Conservation (phyloP, 2,329 filamentous ascomycete species). For the Trichoderma simmonsii region DNA sequence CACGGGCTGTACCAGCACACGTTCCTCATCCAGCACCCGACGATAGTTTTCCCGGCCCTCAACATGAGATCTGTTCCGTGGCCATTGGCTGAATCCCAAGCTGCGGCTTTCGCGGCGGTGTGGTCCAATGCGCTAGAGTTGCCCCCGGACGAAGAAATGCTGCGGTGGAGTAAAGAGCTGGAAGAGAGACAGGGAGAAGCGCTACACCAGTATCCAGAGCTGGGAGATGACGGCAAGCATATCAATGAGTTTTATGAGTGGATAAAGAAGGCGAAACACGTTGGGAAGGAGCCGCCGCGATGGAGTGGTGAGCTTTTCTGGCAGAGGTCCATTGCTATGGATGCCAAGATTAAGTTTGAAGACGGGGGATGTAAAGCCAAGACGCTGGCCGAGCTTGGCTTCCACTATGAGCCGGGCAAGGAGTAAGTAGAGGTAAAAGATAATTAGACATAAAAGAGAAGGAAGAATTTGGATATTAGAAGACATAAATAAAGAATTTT, state of each 20-base stretch:
- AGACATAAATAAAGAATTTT: not conserved
- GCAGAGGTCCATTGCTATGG: conserved; percentile 64
- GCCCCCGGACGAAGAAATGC: conserved; percentile 63
- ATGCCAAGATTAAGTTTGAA: conserved; percentile 71
- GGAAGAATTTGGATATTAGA: not conserved
- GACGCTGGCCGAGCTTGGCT: conserved; percentile 70
- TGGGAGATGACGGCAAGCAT: conserved; percentile 57
- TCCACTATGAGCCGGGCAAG: conserved; percentile 46
- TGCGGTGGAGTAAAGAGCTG: conserved; percentile 62
- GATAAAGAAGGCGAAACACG: conserved; percentile 48
- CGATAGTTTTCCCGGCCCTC: conserved; percentile 71
- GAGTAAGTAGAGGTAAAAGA: not conserved
- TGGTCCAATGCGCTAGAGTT: conserved; percentile 70
- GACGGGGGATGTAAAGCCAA: conserved; percentile 61
- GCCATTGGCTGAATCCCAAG: conserved; percentile 74
- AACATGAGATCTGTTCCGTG: conserved; percentile 88
- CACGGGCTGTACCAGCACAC: conserved; percentile 75
- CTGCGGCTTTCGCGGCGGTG: conserved; percentile 70
- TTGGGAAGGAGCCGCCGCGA: conserved; percentile 64
- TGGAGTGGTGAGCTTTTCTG: conserved; percentile 73
- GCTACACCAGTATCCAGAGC: conserved; percentile 31
- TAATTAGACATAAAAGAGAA: not conserved
- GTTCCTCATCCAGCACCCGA: conserved; percentile 72
- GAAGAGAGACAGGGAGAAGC: conserved; percentile 45
- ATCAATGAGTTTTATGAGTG: conserved; percentile 67